A percentile compares a stretch with the other conserved stretches of the same genome.
phyloP scores from a whole-genome alignment of 768 basidiomycete genomes.

The Leucosporidium yakuticum region DNA sequence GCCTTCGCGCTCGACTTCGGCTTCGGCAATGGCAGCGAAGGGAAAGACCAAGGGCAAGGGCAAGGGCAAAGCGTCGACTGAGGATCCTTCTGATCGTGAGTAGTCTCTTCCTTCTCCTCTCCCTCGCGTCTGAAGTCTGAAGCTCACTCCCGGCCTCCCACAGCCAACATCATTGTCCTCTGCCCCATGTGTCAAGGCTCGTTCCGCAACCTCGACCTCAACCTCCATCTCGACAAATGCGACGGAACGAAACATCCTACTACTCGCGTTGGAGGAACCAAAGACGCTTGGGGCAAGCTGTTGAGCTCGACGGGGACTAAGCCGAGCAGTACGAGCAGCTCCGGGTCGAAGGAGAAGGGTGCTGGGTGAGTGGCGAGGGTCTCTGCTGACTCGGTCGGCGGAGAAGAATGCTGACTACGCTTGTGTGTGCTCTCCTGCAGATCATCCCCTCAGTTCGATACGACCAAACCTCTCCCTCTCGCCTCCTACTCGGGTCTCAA shows the following conservation, averaged over 20 bases:
- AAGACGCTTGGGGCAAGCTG: slow-evolving; percentile 1
- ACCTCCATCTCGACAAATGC: slow-evolving; percentile 11
- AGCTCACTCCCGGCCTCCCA: neutral
- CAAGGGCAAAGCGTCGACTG: neutral
- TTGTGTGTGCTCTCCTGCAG: neutral
- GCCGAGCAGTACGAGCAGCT: neutral
- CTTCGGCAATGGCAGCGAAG: neutral
- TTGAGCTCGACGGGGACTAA: neutral
- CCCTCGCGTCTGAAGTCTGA: too few species aligned
- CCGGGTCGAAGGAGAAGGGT: neutral
- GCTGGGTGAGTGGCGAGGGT: too few species aligned
- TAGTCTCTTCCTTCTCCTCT: neutral
- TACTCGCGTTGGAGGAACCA: neutral
- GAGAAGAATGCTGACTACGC: neutral
- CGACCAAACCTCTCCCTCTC: slow-evolving; percentile 9
- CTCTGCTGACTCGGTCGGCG: neutral
- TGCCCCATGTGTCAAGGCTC: slow-evolving; percentile 13
- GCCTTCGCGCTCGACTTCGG: neutral
- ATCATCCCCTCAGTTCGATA: neutral
- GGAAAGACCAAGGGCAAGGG: slow-evolving; percentile 4
- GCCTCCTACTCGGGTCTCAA: slow-evolving; percentile 6
- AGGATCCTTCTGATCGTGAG: slow-evolving; percentile 21
- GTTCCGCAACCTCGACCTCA: slow-evolving; percentile 12
- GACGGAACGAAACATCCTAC: neutral
- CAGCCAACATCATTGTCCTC: slow-evolving; percentile 17